These are phyloP conservation scores for Ballota nigra DNA, from an alignment of 257 asterid genomes.

Conservation along the genomic window DNA sequence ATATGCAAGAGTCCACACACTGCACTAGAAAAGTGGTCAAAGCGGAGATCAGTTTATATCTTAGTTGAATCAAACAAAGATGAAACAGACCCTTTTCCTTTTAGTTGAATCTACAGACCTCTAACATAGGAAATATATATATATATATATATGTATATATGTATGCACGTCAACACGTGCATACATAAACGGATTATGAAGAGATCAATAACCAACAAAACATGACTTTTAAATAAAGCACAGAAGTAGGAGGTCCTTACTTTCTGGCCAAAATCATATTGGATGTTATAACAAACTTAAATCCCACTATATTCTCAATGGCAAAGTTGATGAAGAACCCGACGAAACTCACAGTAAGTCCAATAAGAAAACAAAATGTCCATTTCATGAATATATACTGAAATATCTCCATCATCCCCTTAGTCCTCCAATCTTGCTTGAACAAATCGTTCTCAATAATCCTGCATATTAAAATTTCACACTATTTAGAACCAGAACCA, in stretches of 20 bases:
- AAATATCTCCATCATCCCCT: constrained; percentile 45
- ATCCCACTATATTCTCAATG: constrained; percentile 75
- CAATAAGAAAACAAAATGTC: constrained; percentile 72
- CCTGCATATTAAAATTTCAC: constrained; percentile 39
- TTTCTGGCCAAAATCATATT: constrained; percentile 69
- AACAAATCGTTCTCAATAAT: constrained; percentile 61
- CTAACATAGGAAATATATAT: neutral
- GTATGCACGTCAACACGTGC: neutral
- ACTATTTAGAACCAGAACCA: neutral
- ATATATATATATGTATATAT: no score
- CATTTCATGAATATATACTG: constrained; percentile 72
- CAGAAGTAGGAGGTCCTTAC: constrained; percentile 31
- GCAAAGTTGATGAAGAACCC: constrained; percentile 89
- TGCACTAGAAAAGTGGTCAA: neutral
- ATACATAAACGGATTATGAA: neutral
- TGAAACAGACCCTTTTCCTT: neutral
- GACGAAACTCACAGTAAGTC: constrained; percentile 58
- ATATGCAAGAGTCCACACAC: constrained; percentile 13
- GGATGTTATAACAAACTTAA: constrained; percentile 83
- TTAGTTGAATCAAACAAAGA: neutral
- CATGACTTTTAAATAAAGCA: neutral
- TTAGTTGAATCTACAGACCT: neutral
- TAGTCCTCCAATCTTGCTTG: constrained; percentile 82
- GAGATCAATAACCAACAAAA: neutral
- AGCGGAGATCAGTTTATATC: neutral